Base-by-base conservation (phyloP, 1,139 yeast genomes). In the Petasospora fabianii region DNA sequence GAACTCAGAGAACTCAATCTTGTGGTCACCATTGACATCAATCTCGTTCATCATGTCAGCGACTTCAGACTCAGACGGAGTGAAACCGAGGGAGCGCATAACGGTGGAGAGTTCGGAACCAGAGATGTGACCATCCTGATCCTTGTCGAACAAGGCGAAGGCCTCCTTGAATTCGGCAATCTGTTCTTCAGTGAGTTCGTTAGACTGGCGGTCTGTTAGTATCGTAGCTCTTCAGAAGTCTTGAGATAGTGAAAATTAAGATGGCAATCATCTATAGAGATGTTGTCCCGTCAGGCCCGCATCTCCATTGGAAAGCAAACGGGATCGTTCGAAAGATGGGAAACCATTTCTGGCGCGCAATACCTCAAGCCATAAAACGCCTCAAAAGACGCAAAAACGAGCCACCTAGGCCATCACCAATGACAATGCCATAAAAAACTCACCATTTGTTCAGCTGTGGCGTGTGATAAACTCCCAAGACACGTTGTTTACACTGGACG, bases 111-210 rank as follows among this genome's bases (percentile, higher is more conserved):
- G 75, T 66, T 92, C 98, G 60, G 85, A 80, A 56, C 96, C 86
- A 48, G 97, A 88, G 69, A 92, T 92, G 62, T 87, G 77, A 47
- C 97, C 98, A 67, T 90, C 97, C 56, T 90, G 84, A 63, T 92
- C 96, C 66, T 87, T 88, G 69, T 92, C 97, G 55, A 92, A 92
- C 51, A 92, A 77, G 43, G 97, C 86, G 63, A 92, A 92, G 11
- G 98, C 98, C 71, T 92, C 98, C 66, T 87, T 88, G 68, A 92
- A 92, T 60, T 94, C 97, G 47, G 94, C 85, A 58, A 90, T 87
- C 70, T 92, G 98, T 67, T 87, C 95, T 62, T 90, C 95, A 35
- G 96, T 85, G 59, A 92, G 77, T 69, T 88, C 26, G 26, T 22
- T 22, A 22, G 26, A 22, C 94, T 57, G 94, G n/a, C 36, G 12